Conservation (phyloP, 2,329 filamentous ascomycete species). For the Alternaria sp. region DNA sequence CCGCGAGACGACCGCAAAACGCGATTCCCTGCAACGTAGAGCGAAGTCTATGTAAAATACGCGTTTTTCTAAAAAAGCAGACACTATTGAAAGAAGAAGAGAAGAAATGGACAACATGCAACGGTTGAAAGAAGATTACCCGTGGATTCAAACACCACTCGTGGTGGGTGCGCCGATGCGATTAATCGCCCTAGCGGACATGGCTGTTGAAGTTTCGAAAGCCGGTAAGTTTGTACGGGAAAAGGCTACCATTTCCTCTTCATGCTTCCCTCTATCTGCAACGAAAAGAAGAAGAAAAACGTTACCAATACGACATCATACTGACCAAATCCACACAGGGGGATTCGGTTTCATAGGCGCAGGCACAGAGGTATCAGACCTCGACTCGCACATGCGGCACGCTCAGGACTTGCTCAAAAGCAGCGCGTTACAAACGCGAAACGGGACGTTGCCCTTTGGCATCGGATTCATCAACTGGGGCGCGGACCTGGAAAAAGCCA, state of each 20-base stretch:
- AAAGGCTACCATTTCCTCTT: not conserved
- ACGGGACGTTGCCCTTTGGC: conserved; percentile 60
- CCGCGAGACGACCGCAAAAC: not conserved
- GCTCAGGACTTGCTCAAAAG: conserved; percentile 34
- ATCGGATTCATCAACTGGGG: conserved; percentile 70
- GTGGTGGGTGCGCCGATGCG: conserved; percentile 74
- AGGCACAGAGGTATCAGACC: conserved; percentile 53
- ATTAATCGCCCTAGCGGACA: conserved; percentile 63
- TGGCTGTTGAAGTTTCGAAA: conserved; percentile 68
- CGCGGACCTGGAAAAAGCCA: conserved; percentile 54
- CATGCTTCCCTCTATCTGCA: not conserved
- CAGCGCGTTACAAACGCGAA: conserved; percentile 12
- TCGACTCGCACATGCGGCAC: conserved; percentile 42
- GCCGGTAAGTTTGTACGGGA: conserved; percentile 52
- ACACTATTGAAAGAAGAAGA: not conserved
- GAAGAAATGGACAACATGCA: conserved; percentile 20
- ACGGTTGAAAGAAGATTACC: conserved; percentile 56
- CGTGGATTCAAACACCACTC: conserved; percentile 67
- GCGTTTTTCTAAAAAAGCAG: not conserved
- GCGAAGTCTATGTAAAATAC: not conserved
- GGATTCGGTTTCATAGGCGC: conserved; percentile 59
- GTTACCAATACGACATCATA: not conserved
- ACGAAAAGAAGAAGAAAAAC: too few species aligned
- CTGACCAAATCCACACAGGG: conserved; percentile 37
- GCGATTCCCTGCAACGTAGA: not conserved